Evolutionary conservation across 345 rosid genomes (phyloP), one percentile per base, ranked within the genome.

Genomic region (Arabis hirsuta): DNA sequence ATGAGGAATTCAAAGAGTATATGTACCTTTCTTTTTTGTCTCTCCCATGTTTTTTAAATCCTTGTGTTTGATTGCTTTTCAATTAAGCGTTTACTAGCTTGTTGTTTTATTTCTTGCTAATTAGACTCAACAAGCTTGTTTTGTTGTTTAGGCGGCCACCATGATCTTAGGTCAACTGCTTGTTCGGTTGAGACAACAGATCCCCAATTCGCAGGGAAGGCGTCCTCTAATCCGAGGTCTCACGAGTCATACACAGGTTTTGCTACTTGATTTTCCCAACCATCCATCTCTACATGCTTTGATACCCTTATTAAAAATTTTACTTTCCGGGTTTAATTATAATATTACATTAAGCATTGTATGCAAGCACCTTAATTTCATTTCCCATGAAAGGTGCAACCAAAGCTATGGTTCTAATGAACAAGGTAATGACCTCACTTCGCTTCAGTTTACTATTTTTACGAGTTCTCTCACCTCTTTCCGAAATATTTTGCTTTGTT

Each of bases 371-470:
- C 62, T 93, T 97, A 51, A 89, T 93, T 47, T 93, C 97, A 44
- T 84, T 90, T 24, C 97, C 96, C 36, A 93, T 90, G 98, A 93
- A 89, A 80, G 98, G 96, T 24, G 96, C 96, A 48, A 92, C 96
- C 50, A 92, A 83, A 72, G 96, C 98, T 69, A 92, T 92, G 98
- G 89, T 84, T 39, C 93, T 96, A 24, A 92, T 90, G 98, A 92
- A 87, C 85, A 88, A 87, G 92, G 98, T 87, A 80, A 22, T 32
- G 32, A 19, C 66, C 43, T 9, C 61, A 55, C n/a, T 46, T 43
- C 7, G 38, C 32, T 22, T 50, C 46, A 42, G 41, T n/a, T 46
- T 50, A 7, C 29, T 29, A 20, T 59, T 55, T 48, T 36, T 11
- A 46, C 38, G 52, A 9, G 1, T 27, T 47, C 7, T 47, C 16